These are phyloP conservation scores for Calocybe cyanea DNA, from an alignment of 768 basidiomycete species.

Conservation along the genomic window DNA sequence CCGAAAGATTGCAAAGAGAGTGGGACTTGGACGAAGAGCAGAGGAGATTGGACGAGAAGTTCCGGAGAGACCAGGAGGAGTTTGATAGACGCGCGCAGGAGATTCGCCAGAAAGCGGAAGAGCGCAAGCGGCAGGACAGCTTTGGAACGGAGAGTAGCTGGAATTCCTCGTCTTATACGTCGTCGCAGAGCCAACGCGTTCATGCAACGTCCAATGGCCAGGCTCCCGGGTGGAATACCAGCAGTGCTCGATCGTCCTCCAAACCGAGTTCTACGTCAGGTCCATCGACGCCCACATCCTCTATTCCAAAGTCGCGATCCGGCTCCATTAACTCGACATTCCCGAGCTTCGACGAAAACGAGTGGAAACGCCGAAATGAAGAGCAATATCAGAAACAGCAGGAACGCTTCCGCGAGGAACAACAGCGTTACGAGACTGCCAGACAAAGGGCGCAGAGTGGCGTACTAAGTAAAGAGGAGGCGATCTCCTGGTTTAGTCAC, in stretches of 20 bases:
- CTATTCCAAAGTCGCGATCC: constrained; percentile 20
- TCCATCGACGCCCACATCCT: constrained; percentile 24
- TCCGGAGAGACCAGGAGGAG: constrained; percentile 31
- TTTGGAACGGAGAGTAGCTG: constrained; percentile 31
- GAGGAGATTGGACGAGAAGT: constrained; percentile 23
- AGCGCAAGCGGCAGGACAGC: constrained; percentile 44
- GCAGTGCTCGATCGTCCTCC: constrained; percentile 24
- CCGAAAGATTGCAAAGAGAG: constrained; percentile 23
- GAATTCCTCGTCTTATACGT: constrained; percentile 21
- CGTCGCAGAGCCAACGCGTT: constrained; percentile 12
- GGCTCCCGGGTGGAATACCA: constrained; percentile 17
- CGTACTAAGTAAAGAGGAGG: constrained; percentile 53
- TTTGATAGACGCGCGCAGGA: constrained; percentile 41
- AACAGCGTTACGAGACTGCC: constrained; percentile 59
- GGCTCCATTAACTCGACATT: constrained; percentile 32
- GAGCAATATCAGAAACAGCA: constrained; percentile 63
- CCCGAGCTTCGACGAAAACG: constrained; percentile 36
- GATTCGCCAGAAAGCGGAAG: constrained; percentile 36
- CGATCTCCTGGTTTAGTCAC: constrained; percentile 49
- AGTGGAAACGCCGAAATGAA: constrained; percentile 61
- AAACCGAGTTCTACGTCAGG: constrained; percentile 23
- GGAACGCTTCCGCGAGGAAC: constrained; percentile 65
- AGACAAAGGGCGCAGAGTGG: constrained; percentile 44
- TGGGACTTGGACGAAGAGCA: constrained; percentile 24
- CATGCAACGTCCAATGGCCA: constrained; percentile 20